phyloP scores from a whole-genome alignment of 2,329 filamentous ascomycete species.

The Pyrenophora seminiperda region DNA sequence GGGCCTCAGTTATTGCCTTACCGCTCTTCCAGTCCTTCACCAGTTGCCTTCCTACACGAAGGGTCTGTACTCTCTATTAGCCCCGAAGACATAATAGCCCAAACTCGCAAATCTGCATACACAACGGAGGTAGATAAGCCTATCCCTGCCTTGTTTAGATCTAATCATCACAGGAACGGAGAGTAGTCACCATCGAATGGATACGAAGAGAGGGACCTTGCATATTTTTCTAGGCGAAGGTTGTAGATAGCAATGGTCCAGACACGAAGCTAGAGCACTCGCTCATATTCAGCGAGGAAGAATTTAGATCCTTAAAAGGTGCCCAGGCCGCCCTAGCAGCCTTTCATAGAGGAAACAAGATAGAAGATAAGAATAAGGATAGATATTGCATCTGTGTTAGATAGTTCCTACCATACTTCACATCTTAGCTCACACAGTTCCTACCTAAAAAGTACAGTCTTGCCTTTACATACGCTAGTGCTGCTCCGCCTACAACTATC shows the following conservation, averaged over 20 bases:
- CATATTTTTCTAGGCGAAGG: neutral
- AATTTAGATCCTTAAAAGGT: constrained; percentile 2
- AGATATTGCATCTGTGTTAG: neutral
- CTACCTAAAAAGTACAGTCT: neutral
- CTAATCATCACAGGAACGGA: neutral
- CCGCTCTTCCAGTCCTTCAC: neutral
- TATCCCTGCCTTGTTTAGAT: neutral
- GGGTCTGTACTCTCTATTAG: neutral
- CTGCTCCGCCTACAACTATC: neutral
- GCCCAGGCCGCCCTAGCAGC: neutral
- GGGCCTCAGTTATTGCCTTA: neutral
- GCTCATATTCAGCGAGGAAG: neutral
- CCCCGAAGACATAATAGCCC: neutral
- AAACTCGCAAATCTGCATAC: neutral
- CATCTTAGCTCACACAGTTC: neutral
- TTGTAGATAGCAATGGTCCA: constrained; percentile 1
- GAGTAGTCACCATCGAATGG: neutral
- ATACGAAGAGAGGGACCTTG: neutral
- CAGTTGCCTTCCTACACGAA: neutral
- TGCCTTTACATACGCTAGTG: neutral
- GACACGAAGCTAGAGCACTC: neutral
- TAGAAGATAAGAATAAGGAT: neutral
- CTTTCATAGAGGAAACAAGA: neutral
- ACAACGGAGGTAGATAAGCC: neutral
- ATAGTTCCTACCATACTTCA: neutral